Base-by-base conservation (phyloP, 2,329 filamentous ascomycete species). In the Fusarium virguliforme region DNA sequence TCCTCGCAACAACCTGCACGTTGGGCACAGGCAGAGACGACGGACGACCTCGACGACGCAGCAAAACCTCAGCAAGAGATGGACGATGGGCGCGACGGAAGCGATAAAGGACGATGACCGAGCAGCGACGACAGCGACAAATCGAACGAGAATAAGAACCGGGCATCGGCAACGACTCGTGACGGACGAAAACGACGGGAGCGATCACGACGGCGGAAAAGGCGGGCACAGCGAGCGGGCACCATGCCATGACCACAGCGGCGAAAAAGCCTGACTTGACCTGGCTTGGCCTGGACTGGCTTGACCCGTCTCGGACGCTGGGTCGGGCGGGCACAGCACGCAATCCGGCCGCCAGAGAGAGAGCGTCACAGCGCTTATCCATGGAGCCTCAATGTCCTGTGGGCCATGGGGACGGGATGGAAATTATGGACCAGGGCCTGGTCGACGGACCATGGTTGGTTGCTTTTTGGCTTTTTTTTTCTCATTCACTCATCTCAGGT, bases 391-490 rank as follows among this genome's bases (percentile, higher is more conserved):
- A 30, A 57, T 43, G 41, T 57, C 55, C 58, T 64, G 67, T 73
- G 74, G 73, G 43, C 64, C 74, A 68, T 65, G 54, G 56, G 70
- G 70, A 65, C 72, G 62, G 67, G 55, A 64, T 66, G 67, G 70
- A 67, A 76, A 75, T 75, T 76, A 72, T 76, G 75, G 73, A 58
- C 67, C 65, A 64, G 74, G 55, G 56, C 35, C 74, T 74, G 57
- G 65, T 63, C 61, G 56, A 67, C 51, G 41, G 56, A 46, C 53
- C 50, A 46, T 71, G 75, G 74, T 76, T 76, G 72, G 67, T 70
- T 74, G 50, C 60, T 59, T 71, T 73, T 75, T 62, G 58, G 58
- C 32, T 62, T 72, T 72, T 46, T 34, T 74, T 70, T 35, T 74
- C 68, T 55, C 41, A 60, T 58, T 62, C 57, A 56, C 60, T 61